Evolutionary conservation across 1,139 yeast genomes (phyloP), one percentile per base, ranked within the genome.

Genomic region (Lodderomyces theae): DNA sequence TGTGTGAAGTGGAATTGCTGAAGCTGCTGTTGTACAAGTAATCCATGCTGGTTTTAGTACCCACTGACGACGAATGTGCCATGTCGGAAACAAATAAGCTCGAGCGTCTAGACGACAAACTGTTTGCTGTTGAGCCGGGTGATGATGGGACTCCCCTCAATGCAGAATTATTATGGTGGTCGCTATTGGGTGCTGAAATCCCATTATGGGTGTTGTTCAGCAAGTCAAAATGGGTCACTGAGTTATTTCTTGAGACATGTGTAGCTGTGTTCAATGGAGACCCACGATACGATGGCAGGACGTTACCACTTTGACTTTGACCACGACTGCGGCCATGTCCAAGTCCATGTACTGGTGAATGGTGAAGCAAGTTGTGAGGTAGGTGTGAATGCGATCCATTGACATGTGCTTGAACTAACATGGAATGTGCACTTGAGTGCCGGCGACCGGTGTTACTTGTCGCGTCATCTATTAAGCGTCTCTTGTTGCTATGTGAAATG

Each of bases 31-130:
- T 24, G 11, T 6, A 9, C 16, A 5, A 28, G 15, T 28, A 16
- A 15, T 28, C 31, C 11, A 15, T 15, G 15, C 31, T 15, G 18
- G 19, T 12, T 8, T 29, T 37, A n/a, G 22, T 37, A 12, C 29
- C 22, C 32, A 63, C 51, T 10, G 73, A 71, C 66, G 73, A 71
- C 66, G 10, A 68, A 69, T 39, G 64, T 61, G 31, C 31, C 31
- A 28, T 28, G 40, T 69, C 74, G 1, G 72, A 71, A 6, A 72
- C 70, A 33, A 65, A 60, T 6, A 69, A 63, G 26, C 70, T 64
- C 35, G 72, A 57, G 48, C 73, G 58, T 28, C 63, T 45, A 7
- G 61, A 57, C 1, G 64, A 53, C 38, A 52, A 53, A 40, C 57
- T 58, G 24, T 56, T 54, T 4, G 32, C 12, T 9, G 69, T 60